Evolutionary conservation across 495 filamentous ascomycete genomes (phyloP).

Genomic region (Astrothelium subdiscretum): DNA sequence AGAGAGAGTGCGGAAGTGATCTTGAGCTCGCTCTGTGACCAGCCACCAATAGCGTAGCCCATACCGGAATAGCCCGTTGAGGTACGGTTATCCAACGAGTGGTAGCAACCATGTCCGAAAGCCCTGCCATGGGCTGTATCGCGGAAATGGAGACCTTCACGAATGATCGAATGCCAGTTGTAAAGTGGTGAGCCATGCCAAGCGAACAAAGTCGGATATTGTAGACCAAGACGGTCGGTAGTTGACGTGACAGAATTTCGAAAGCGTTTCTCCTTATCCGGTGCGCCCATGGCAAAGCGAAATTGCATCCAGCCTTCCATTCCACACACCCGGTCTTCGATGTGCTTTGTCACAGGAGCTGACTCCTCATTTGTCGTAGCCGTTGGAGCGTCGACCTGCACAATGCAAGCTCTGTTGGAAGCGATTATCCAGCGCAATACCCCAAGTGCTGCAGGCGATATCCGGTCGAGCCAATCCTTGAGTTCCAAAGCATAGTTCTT

Average conservation of each 20-base stretch:
- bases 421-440: conserved; percentile 83
- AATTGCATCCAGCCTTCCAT: conserved; percentile 70
- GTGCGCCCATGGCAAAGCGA: conserved; percentile 75
- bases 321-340: conserved; percentile 46
- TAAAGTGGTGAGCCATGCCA: conserved; percentile 67
- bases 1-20: conserved; percentile 55
- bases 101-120: conserved; percentile 74
- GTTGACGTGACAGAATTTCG: conserved; percentile 46
- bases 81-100: conserved; percentile 44
- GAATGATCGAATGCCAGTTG: conserved; percentile 89
- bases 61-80: conserved; percentile 45
- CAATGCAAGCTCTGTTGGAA: conserved; percentile 79
- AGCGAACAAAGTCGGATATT: conserved; percentile 63
- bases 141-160: conserved; percentile 68
- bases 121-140: conserved; percentile 50
- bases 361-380: conserved; percentile 8
- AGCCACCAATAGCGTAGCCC: conserved; percentile 24
- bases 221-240: conserved; percentile 26
- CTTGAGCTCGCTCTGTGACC: conserved; percentile 55
- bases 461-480: conserved; percentile 45
- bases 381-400: conserved; percentile 46
- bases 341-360: conserved; percentile 18
- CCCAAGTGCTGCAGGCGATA: conserved; percentile 55
- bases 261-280: conserved; percentile 84
- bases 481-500: conserved; percentile 34